Base-by-base conservation (phyloP, 2,329 filamentous ascomycete species). In the Metarhizium anisopliae region DNA sequence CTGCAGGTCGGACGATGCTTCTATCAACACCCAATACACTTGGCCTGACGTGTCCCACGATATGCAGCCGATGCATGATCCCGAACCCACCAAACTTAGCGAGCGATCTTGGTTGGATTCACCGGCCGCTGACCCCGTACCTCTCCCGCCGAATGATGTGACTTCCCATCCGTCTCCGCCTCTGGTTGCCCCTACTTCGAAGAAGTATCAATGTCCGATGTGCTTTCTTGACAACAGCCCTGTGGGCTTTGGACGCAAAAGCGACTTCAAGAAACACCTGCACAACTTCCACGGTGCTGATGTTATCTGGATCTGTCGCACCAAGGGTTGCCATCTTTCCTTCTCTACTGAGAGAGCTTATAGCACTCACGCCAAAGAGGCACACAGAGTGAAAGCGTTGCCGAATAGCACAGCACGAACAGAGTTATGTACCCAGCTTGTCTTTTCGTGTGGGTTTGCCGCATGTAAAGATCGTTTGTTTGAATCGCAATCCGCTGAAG, bases 261-360 rank as follows among this genome's bases (percentile, higher is more conserved):
- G 72, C 61, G 74, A 76, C 60, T 75, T 76, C 61, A 76, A 76
- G 67, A 76, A 76, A 66, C 74, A 76, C 59, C 64, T 76, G n/a
- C 72, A 75, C 66, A 74, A 74, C 62, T 76, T 76, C 59, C 74
- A 76, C 59, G 71, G 72, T 42, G 67, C 70, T 51, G 72, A 76
- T 59, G 67, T 70, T 40, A 66, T 70, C 43, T 76, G 74, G 74
- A 64, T 73, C 20, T 76, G 74, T 64, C 72, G 69, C 50, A 72
- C 70, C 42, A 69, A 68, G 57, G 68, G 66, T 30, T 76, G 74
- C 61, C 66, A 70, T 49, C 63, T 74, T n/a, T 70, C 72, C 4
- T 76, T 76, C 49, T 73, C 74, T 55, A 75, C 73, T 25, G 74
- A 76, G 58, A 68, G 72, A 56, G 73, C 74, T 40, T 76, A 75